phyloP scores from a whole-genome alignment of 345 rosid species.

The Euphorbia peplus region DNA sequence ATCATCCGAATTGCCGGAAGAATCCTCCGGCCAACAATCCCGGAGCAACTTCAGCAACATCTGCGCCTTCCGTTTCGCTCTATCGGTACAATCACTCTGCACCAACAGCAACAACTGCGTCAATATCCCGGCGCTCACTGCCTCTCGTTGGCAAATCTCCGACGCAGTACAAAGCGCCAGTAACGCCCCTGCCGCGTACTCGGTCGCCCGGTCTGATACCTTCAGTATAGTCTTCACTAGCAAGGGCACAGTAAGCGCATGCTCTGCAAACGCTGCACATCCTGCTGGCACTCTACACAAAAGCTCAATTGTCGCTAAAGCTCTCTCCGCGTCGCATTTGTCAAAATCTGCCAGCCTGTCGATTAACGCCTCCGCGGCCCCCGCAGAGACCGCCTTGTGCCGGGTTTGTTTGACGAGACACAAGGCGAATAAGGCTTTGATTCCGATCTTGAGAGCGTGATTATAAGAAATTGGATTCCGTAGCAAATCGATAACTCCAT shows the following conservation, averaged over 20 bases:
- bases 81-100: constrained; percentile 93
- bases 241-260: constrained; percentile 74
- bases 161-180: constrained; percentile 65
- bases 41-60: constrained; percentile 72
- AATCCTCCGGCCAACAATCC: constrained; percentile 78
- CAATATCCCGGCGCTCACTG: constrained; percentile 81
- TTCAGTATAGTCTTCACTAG: constrained; percentile 69
- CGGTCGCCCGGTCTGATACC: constrained; percentile 88
- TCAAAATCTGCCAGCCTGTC: constrained; percentile 78
- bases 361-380: constrained; percentile 57
- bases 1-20: constrained; percentile 56
- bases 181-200: constrained; percentile 90
- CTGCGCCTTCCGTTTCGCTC: constrained; percentile 98
- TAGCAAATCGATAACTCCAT: constrained; percentile 71
- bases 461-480: constrained; percentile 48
- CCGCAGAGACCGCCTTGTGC: constrained; percentile 72
- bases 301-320: constrained; percentile 79
- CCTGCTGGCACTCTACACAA: constrained; percentile 77
- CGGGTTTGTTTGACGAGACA: constrained; percentile 81
- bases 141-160: constrained; percentile 67
- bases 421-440: constrained; percentile 74
- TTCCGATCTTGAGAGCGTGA: constrained; percentile 66
- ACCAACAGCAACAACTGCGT: constrained; percentile 78
- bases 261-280: constrained; percentile 55
- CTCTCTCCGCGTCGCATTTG: constrained; percentile 81